Evolutionary conservation across 305 asterid species (phyloP).

Genomic region (Solanum hybrid): DNA sequence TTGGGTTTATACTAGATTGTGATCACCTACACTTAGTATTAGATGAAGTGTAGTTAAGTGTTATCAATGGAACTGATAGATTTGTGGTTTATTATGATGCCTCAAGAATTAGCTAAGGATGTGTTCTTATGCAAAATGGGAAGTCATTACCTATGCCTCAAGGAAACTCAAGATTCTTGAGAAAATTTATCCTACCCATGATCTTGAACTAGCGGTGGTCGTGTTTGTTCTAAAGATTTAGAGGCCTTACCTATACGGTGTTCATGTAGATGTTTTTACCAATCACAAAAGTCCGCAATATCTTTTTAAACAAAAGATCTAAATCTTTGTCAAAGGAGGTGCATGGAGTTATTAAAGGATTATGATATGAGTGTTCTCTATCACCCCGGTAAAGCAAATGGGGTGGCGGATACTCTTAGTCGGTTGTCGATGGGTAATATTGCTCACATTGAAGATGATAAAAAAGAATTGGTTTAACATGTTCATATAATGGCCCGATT

Average conservation of each 20-base stretch:
- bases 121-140: background rate
- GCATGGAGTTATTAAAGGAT: background rate
- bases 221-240: background rate
- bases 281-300: background rate
- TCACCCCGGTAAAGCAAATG: background rate
- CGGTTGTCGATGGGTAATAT: background rate
- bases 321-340: background rate
- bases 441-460: background rate
- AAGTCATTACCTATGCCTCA: background rate
- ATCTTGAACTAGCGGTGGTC: background rate
- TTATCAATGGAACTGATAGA: background rate
- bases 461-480: background rate
- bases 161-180: background rate
- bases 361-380: background rate
- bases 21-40: background rate
- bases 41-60: background rate
- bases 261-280: background rate
- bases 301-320: background rate
- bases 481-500: background rate
- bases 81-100: background rate
- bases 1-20: background rate
- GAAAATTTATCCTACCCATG: background rate
- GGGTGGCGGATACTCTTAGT: background rate
- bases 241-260: background rate
- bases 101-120: background rate